Evolutionary conservation across 78 protist species (phyloP).

Genomic region (Guillardia theta): DNA sequence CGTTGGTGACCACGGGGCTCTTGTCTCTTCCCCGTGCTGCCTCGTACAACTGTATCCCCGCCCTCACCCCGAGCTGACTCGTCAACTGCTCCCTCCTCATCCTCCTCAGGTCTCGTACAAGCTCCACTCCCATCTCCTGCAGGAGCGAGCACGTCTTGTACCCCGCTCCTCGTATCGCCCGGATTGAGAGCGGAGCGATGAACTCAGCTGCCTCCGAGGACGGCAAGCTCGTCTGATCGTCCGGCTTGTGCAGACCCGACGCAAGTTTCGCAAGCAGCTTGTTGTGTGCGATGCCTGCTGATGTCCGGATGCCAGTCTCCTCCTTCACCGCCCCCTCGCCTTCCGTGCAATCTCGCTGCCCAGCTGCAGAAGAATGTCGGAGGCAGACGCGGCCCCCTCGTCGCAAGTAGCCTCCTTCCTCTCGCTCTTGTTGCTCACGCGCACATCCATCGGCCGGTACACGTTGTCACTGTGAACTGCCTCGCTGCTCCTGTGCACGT

Average conservation of each 20-base stretch:
- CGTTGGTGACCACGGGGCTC: not conserved
- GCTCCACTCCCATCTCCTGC: not conserved
- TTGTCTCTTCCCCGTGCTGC: not conserved
- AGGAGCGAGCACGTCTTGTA: not conserved
- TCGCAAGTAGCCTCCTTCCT: not conserved
- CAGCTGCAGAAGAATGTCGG: not conserved
- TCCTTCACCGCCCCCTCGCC: not conserved
- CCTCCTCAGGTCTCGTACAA: not conserved
- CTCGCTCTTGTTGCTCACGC: not conserved
- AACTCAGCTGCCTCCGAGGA: not conserved
- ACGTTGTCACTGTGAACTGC: not conserved
- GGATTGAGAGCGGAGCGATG: not conserved
- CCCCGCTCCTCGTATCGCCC: constrained; percentile 27
- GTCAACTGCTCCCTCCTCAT: not conserved
- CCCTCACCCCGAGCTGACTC: not conserved
- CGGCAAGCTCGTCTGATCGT: constrained; percentile 1
- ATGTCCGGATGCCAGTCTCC: not conserved
- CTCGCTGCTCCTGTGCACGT: not conserved
- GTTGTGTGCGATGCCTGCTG: constrained; percentile 43
- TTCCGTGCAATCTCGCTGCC: not conserved
- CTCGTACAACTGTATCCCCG: not conserved
- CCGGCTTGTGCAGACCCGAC: constrained; percentile 46
- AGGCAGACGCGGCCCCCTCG: not conserved
- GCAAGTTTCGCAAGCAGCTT: constrained; percentile 43
- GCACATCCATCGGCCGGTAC: constrained; percentile 38